Conservation (phyloP, 306 rosid species). For the Medicago ruthenica region DNA sequence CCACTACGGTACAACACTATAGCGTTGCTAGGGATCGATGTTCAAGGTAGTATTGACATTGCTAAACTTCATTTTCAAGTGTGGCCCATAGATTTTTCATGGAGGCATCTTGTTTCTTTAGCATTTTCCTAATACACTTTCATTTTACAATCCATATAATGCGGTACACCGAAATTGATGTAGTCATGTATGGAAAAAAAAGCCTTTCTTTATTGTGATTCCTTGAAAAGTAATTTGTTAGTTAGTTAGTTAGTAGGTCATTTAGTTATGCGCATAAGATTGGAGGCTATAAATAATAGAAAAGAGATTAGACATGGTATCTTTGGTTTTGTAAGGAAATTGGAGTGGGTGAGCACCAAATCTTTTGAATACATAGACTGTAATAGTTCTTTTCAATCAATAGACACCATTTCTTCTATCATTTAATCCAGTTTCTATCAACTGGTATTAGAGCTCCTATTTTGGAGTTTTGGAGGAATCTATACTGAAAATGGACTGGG, state of each 20-base stretch:
- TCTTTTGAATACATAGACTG: not conserved
- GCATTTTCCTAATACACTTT: not conserved
- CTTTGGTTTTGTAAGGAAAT: not conserved
- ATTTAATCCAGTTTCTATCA: not conserved
- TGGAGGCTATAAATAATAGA: conserved; percentile 10
- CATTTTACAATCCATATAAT: not conserved
- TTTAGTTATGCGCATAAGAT: not conserved
- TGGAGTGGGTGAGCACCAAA: conserved; percentile 1
- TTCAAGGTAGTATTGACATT: not conserved
- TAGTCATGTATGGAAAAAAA: not conserved
- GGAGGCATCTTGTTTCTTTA: not conserved
- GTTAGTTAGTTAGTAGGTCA: conserved; percentile 3
- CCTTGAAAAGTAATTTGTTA: not conserved
- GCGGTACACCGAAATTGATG: not conserved
- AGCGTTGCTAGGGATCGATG: not conserved
- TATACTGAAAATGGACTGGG: not conserved
- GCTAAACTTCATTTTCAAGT: not conserved
- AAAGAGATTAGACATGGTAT: not conserved
- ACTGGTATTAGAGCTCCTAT: not conserved
- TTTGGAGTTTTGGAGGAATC: not conserved
- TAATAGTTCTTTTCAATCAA: conserved; percentile 10
- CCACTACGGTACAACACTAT: too few relatives aligned
- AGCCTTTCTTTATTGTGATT: not conserved
- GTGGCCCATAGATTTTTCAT: not conserved
- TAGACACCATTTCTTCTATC: not conserved